Evolutionary conservation across 345 rosid species (phyloP).

Genomic region (Eucalyptus albens): DNA sequence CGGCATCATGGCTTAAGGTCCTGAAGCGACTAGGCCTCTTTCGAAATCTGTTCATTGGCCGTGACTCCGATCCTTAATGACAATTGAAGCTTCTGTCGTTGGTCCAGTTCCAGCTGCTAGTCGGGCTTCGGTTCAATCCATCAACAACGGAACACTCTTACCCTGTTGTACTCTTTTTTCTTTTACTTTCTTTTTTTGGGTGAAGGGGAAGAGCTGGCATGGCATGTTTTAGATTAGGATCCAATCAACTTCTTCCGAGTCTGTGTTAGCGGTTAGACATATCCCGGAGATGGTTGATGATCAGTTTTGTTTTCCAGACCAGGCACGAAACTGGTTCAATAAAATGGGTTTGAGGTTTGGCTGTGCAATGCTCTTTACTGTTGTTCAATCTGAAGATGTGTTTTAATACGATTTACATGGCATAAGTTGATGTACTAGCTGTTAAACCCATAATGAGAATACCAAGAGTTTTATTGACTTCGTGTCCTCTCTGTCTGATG

Average conservation of each 20-base stretch:
- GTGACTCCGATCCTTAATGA: not conserved
- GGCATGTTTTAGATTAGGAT: not conserved
- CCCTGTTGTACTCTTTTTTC: not conserved
- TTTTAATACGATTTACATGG: no score
- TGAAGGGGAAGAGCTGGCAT: not conserved
- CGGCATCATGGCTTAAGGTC: not conserved
- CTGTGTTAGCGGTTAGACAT: not conserved
- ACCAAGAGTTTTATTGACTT: no score
- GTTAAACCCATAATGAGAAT: no score
- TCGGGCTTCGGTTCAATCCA: not conserved
- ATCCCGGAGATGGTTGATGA: not conserved
- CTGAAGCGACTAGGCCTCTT: not conserved
- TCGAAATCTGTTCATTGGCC: not conserved
- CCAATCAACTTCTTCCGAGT: not conserved
- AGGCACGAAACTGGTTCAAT: no score
- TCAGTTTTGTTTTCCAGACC: no score
- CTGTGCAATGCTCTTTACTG: no score
- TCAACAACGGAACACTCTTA: not conserved
- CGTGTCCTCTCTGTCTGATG: no score
- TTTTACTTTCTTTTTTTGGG: not conserved
- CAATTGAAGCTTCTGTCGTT: not conserved
- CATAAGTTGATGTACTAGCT: no score
- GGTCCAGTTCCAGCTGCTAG: not conserved
- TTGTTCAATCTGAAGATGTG: no score
- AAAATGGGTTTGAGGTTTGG: no score